A percentile compares a stretch with the other conserved stretches of the same genome.
Conservation (phyloP, 441 rosid species). For the Pelargonium myrrhifolium region DNA sequence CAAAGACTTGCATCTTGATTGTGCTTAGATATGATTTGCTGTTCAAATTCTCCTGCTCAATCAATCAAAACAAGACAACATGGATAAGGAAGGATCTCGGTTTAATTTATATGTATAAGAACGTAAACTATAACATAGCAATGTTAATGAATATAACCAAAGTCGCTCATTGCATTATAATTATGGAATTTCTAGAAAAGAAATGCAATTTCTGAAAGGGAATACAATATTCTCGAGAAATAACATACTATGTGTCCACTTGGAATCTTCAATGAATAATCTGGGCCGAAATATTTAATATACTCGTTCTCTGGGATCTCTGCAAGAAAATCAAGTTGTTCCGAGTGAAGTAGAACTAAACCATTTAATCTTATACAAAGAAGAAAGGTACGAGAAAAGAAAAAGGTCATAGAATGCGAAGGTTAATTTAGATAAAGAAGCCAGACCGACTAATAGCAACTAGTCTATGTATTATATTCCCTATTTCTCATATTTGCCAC, state of each 20-base stretch:
- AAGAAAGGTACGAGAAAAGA: background rate
- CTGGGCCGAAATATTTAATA: constrained; percentile 82
- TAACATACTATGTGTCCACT: constrained; percentile 67
- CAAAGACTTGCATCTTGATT: constrained; percentile 81
- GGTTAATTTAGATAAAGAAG: background rate
- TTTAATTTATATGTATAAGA: background rate
- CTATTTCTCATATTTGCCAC: background rate
- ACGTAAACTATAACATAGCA: background rate
- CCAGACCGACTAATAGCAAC: background rate
- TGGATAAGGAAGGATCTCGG: constrained; percentile 10
- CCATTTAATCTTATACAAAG: background rate
- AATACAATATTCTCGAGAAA: background rate
- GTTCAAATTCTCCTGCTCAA: constrained; percentile 74
- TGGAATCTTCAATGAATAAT: constrained; percentile 74
- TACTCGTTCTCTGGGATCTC: constrained; percentile 93
- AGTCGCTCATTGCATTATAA: background rate
- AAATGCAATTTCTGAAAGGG: background rate
- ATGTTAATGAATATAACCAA: background rate
- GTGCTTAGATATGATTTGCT: constrained; percentile 79
- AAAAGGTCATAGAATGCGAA: background rate
- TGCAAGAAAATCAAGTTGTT: constrained; percentile 27
- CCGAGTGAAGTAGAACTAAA: constrained; percentile 2
- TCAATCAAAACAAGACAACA: constrained; percentile 19
- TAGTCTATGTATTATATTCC: background rate
- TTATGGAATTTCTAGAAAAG: background rate